phyloP scores from a whole-genome alignment of 108 stramenopile species.

The Skeletonema tropicum region DNA sequence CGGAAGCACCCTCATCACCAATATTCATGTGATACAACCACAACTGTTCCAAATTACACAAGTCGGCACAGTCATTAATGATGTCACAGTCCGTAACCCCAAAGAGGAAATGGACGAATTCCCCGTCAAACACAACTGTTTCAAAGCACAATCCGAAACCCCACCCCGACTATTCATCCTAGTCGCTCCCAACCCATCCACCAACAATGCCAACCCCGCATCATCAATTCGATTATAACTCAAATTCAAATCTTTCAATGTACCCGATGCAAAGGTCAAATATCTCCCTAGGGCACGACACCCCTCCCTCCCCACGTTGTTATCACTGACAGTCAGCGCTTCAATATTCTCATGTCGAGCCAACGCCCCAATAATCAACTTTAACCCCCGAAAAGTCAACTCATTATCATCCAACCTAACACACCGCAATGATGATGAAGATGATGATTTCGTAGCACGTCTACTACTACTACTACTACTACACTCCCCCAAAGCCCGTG shows the following conservation, averaged over 20 bases:
- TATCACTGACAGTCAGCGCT: neutral
- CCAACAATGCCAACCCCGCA: neutral
- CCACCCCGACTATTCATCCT: neutral
- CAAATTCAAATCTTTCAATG: slow-evolving; percentile 8
- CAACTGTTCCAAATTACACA: neutral
- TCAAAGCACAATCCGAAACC: neutral
- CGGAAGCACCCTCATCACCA: slow-evolving; percentile 3
- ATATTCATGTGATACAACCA: neutral
- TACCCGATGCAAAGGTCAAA: neutral
- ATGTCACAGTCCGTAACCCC: slow-evolving; percentile 1
- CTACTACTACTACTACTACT: neutral
- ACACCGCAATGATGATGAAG: neutral
- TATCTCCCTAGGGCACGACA: neutral
- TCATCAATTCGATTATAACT: slow-evolving; percentile 19
- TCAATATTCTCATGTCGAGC: neutral
- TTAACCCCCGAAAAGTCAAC: neutral
- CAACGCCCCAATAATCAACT: neutral
- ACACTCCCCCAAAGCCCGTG: neutral
- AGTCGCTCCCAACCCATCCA: slow-evolving; percentile 6
- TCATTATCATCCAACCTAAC: neutral
- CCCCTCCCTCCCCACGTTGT: slow-evolving; percentile 3
- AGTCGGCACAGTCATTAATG: neutral
- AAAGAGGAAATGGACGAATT: neutral
- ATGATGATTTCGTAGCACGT: no score
- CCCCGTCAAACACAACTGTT: slow-evolving; percentile 2